Evolutionary conservation across 2,329 filamentous ascomycete genomes (phyloP).

Genomic region (Dothiorella sarmentorum): DNA sequence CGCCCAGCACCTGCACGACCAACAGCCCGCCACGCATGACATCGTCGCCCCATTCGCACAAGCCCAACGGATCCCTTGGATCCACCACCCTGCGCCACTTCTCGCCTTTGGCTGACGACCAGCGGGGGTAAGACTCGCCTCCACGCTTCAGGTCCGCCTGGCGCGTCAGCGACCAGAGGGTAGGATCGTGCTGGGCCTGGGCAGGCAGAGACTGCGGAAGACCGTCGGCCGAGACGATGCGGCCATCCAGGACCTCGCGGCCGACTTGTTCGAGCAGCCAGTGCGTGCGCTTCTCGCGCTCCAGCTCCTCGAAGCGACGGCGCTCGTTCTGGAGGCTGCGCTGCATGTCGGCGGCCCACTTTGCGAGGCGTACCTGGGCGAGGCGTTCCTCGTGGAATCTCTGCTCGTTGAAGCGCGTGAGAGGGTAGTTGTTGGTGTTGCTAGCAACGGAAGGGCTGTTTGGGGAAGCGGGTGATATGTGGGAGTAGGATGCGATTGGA

Average conservation of each 20-base stretch:
- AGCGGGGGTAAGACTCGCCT: conserved; percentile 27
- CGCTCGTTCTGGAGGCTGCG: conserved; percentile 70
- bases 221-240: conserved; percentile 25
- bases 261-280: conserved; percentile 71
- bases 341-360: conserved; percentile 80
- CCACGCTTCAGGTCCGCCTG: conserved; percentile 32
- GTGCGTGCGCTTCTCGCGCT: conserved; percentile 58
- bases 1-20: conserved; percentile 69
- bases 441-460: conserved; percentile 30
- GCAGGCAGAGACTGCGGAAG: too few relatives aligned
- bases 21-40: conserved; percentile 63
- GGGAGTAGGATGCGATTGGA: conserved; percentile 30
- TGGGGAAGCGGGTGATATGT: conserved; percentile 34
- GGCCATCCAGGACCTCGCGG: conserved; percentile 52
- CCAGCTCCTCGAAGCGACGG: conserved; percentile 62
- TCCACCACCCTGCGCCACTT: conserved; percentile 37
- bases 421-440: conserved; percentile 31
- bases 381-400: conserved; percentile 59
- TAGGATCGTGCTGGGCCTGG: neutral
- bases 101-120: conserved; percentile 21
- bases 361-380: conserved; percentile 68
- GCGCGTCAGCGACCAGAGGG: conserved; percentile 21
- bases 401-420: conserved; percentile 54
- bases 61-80: conserved; percentile 73
- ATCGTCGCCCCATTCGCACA: conserved; percentile 66